phyloP scores from a whole-genome alignment of 305 asterid genomes.

The Fraxinus velutina region DNA sequence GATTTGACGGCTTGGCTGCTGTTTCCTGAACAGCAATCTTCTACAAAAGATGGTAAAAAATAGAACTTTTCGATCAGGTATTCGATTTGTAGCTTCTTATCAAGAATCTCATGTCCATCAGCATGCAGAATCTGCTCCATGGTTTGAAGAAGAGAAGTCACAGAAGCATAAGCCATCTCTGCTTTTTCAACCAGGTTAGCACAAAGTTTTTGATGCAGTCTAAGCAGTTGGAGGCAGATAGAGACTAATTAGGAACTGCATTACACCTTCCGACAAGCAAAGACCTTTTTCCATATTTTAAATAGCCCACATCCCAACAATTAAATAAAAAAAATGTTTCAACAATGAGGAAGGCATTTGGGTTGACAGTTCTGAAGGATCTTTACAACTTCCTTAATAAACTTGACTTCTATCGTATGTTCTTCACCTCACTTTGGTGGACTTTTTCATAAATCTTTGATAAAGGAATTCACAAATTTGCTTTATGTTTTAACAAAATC shows the following conservation, averaged over 20 bases:
- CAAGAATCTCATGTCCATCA: not conserved
- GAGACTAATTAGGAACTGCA: not conserved
- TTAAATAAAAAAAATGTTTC: not conserved
- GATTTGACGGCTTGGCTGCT: not conserved
- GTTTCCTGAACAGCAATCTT: not conserved
- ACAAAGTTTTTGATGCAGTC: not conserved
- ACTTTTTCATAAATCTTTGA: no score
- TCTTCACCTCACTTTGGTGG: no score
- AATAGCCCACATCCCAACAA: not conserved
- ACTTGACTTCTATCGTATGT: no score
- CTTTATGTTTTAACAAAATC: no score
- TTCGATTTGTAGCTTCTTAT: not conserved
- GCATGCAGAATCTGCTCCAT: not conserved
- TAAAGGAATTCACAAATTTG: no score
- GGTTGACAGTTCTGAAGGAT: no score
- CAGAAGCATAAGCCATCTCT: not conserved
- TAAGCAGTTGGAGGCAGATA: not conserved
- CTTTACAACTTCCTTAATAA: no score
- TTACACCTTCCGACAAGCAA: not conserved
- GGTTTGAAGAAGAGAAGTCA: not conserved
- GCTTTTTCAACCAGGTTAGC: not conserved
- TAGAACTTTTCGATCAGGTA: not conserved
- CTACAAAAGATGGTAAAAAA: no score
- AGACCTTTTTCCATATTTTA: not conserved
- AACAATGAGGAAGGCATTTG: no score